Conservation (phyloP, 306 rosid genomes). For the Abrus precatorius region DNA sequence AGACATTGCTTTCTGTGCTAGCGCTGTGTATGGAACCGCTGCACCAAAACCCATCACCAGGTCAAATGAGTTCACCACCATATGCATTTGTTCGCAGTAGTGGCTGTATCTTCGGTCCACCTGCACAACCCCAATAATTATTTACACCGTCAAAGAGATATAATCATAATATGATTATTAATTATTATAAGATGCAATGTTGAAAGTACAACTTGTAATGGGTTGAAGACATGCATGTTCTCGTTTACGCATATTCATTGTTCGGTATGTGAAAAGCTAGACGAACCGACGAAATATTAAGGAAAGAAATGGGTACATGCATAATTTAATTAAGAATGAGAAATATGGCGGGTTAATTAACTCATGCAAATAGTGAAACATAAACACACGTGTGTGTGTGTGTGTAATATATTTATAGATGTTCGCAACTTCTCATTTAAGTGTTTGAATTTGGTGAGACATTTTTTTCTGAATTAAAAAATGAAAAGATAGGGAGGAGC, state of each 20-base stretch:
- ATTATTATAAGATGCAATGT: background rate
- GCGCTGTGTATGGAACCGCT: slow-evolving; percentile 87
- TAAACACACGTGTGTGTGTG: slow-evolving; percentile 34
- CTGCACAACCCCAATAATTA: slow-evolving; percentile 49
- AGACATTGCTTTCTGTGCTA: slow-evolving; percentile 98
- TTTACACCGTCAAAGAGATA: background rate
- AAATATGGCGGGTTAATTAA: slow-evolving; percentile 7
- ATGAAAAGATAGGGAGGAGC: slow-evolving; percentile 10
- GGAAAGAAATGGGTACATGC: slow-evolving; percentile 7
- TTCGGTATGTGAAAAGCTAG: slow-evolving; percentile 6
- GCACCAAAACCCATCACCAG: slow-evolving; percentile 92
- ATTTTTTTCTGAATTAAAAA: slow-evolving; percentile 9
- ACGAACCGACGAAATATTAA: slow-evolving; percentile 19
- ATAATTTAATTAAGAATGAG: background rate
- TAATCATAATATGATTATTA: background rate
- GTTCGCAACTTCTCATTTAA: background rate
- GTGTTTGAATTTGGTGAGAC: slow-evolving; percentile 20
- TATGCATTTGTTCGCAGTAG: slow-evolving; percentile 96
- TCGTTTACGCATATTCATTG: slow-evolving; percentile 38
- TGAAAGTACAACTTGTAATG: background rate
- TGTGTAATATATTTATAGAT: background rate
- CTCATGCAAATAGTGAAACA: slow-evolving; percentile 41
- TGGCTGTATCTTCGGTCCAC: slow-evolving; percentile 92
- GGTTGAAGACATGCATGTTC: slow-evolving; percentile 26
- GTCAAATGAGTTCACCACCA: slow-evolving; percentile 94